These are phyloP conservation scores for Penicillium sp. DNA, from an alignment of 2,329 filamentous ascomycete species.

Conservation along the genomic window DNA sequence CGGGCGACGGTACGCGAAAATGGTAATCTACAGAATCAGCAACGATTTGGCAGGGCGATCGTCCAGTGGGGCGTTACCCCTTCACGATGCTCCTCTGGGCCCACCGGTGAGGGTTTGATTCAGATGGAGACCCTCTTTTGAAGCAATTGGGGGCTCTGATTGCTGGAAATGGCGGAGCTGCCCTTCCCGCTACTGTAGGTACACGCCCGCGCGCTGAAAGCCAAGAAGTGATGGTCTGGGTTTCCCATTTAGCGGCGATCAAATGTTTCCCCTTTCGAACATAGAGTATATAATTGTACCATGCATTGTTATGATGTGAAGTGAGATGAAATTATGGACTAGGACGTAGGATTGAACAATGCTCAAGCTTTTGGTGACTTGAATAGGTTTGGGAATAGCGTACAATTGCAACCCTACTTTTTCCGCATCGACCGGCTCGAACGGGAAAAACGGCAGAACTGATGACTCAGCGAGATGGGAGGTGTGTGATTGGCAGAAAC, in stretches of 20 bases:
- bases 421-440: slow-evolving; percentile 10
- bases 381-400: not conserved
- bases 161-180: slow-evolving; percentile 16
- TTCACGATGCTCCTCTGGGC: slow-evolving; percentile 23
- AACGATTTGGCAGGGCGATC: slow-evolving; percentile 34
- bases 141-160: slow-evolving; percentile 19
- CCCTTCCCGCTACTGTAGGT: slow-evolving; percentile 35
- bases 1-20: slow-evolving; percentile 7
- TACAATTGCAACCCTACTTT: slow-evolving; percentile 1
- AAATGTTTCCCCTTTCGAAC: not conserved
- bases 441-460: slow-evolving; percentile 12
- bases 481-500: slow-evolving; percentile 14
- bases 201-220: slow-evolving; percentile 26
- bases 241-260: slow-evolving; percentile 6
- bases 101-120: slow-evolving; percentile 28
- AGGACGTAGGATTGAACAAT: not conserved
- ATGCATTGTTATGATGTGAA: not conserved
- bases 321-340: not conserved
- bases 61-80: slow-evolving; percentile 22
- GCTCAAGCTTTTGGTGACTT: not conserved
- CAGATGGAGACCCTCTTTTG: slow-evolving; percentile 17
- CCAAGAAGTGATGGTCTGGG: slow-evolving; percentile 19
- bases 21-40: slow-evolving; percentile 1
- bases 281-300: not conserved
- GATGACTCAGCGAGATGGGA: slow-evolving; percentile 13